Evolutionary conservation across 2,329 filamentous ascomycete genomes (phyloP), one percentile per base, ranked within the genome.

Genomic region (Colletotrichum lini): DNA sequence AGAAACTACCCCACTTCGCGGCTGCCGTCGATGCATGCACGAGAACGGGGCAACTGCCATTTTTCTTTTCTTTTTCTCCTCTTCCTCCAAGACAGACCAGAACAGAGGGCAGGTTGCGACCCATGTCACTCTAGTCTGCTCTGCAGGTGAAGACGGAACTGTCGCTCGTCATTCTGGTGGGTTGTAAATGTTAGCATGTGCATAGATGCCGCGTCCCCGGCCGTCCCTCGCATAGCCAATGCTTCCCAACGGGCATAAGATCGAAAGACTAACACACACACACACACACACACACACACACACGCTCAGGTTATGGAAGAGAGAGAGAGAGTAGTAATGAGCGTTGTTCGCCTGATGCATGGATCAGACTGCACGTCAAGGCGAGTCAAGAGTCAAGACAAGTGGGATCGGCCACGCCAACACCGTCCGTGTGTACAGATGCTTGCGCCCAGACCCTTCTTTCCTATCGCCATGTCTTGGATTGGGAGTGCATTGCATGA

Each of bases 331-430:
- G 30, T 35, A 35, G 18, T 30, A 54, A 1, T 13, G 30, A 35
- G 13, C 30, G 40, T 61, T n/a, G 65, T 54, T 70, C 59, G 38
- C 52, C 69, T 58, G 47, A 67, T 40, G 66, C 66, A 65, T 70
- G 66, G 66, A 65, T 72, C 35, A 70, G 54, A 54, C 59, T 61
- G 66, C 50, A 65, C 49, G 35, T 70, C 59, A 60, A 64, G 65
- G 30, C 47, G 54, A 65, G 47, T 68, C 56, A 67, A 67, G 62
- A 56, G 49, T 66, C 59, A 70, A 70, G 65, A 60, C 47, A 54
- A 70, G 59, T 69, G 30, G 54, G 70, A 70, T 70, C 66, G 69
- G 26, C 66, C n/a, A 69, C 45, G 54, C 66, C 60, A 49, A 64
- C 53, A 23, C 52, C 59, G 65, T 65, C 69, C 60, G 65, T 60